Evolutionary conservation across 2,329 filamentous ascomycete species (phyloP).

Genomic region (Emmonsiellopsis sp.): DNA sequence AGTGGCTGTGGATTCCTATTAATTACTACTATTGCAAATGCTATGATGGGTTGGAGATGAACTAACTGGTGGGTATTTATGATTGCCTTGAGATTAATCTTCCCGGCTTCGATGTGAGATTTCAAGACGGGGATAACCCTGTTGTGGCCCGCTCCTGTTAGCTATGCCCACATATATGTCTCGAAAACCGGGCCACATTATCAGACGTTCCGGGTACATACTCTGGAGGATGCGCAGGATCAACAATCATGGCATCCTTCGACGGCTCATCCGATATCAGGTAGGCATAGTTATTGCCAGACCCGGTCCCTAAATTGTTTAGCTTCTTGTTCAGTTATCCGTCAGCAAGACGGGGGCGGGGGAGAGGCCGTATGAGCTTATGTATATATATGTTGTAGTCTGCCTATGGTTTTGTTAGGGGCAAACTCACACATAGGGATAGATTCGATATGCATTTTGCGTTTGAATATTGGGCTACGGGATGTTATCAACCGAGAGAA

Average conservation of each 20-base stretch:
- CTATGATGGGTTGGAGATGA: not conserved
- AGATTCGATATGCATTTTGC: slow-evolving; percentile 41
- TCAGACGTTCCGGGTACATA: slow-evolving; percentile 19
- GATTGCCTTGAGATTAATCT: slow-evolving; percentile 77
- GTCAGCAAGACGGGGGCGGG: not conserved
- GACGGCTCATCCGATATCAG: slow-evolving; percentile 41
- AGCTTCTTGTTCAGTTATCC: not conserved
- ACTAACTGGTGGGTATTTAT: slow-evolving; percentile 95
- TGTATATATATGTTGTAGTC: not conserved
- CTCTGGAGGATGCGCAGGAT: slow-evolving; percentile 43
- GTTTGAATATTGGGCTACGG: slow-evolving; percentile 9
- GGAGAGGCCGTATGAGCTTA: not conserved
- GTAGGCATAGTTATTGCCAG: slow-evolving; percentile 44
- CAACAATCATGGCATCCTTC: slow-evolving; percentile 42
- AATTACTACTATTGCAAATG: not conserved
- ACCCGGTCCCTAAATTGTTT: slow-evolving; percentile 11
- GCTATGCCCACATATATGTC: not conserved
- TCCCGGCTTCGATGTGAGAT: slow-evolving; percentile 58
- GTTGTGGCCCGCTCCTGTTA: not conserved
- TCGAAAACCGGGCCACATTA: not conserved
- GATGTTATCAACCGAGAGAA: slow-evolving; percentile 5
- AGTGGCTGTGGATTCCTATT: slow-evolving; percentile 52
- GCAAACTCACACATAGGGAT: slow-evolving; percentile 43
- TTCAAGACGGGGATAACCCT: slow-evolving; percentile 60
- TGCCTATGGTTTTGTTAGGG: not conserved